Conservation (phyloP, 148 eudicot genomes). For the Vaccinium myrtillus region DNA sequence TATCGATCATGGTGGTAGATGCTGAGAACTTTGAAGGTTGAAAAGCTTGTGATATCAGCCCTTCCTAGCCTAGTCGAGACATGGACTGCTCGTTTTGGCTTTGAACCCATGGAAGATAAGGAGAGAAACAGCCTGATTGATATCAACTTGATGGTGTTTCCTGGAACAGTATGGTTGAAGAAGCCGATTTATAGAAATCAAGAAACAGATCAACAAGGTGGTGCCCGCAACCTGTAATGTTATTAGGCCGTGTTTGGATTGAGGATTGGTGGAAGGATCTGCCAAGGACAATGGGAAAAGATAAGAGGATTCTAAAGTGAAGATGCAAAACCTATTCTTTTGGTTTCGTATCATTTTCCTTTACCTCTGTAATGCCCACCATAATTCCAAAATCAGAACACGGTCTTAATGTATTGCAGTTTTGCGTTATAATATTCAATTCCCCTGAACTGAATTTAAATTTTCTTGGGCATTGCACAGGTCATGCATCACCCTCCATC, state of each 20-base stretch:
- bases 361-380: background rate
- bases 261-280: background rate
- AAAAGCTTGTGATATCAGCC: conserved; percentile 87
- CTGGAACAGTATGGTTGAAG: conserved; percentile 86
- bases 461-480: conserved; percentile 25
- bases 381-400: background rate
- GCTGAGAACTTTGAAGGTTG: conserved; percentile 77
- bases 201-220: conserved; percentile 23
- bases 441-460: background rate
- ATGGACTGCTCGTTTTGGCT: conserved; percentile 89
- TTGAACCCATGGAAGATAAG: conserved; percentile 61
- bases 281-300: background rate
- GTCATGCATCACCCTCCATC: conserved; percentile 17
- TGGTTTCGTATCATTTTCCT: background rate
- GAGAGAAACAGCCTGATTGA: conserved; percentile 65
- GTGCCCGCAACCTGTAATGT: background rate
- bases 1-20: conserved; percentile 44
- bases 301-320: background rate
- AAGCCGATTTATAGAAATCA: conserved; percentile 46
- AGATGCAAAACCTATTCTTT: background rate
- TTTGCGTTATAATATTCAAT: background rate
- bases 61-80: conserved; percentile 78
- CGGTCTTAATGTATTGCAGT: background rate
- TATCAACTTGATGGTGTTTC: conserved; percentile 89
- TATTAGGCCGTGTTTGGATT: background rate